Evolutionary conservation across 2,329 filamentous ascomycete species (phyloP).

Genomic region (Pseudocercospora vitis): DNA sequence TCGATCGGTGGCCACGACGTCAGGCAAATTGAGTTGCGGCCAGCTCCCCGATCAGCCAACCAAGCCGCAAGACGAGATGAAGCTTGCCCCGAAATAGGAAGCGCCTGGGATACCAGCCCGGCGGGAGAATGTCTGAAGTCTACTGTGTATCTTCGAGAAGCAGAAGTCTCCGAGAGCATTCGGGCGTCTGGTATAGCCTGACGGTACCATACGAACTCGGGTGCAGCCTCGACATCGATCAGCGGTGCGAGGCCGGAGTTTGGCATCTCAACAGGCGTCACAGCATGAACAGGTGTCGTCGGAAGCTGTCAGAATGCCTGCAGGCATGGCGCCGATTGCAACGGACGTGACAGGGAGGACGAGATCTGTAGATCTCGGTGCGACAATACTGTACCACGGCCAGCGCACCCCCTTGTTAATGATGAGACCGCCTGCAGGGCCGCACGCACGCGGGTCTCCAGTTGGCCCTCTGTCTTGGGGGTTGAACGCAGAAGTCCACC

Average conservation of each 20-base stretch:
- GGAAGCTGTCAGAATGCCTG: constrained; percentile 2
- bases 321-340: constrained; percentile 2
- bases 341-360: constrained; percentile 3
- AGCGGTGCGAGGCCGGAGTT: no score
- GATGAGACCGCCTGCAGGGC: neutral
- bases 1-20: neutral
- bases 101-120: neutral
- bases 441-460: neutral
- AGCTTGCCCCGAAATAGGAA: neutral
- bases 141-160: neutral
- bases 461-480: neutral
- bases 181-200: no score
- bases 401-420: no score
- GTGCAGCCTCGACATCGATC: no score
- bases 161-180: neutral
- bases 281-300: neutral
- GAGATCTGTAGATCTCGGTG: constrained; percentile 1
- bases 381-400: no score
- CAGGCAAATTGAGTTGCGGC: neutral
- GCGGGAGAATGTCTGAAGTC: no score
- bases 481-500: neutral
- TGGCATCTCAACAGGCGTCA: no score
- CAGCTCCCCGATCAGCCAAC: neutral
- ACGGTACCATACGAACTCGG: no score
- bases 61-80: neutral